These are phyloP conservation scores for Coffea eugenioides DNA, from an alignment of 257 asterid species.

Conservation along the genomic window DNA sequence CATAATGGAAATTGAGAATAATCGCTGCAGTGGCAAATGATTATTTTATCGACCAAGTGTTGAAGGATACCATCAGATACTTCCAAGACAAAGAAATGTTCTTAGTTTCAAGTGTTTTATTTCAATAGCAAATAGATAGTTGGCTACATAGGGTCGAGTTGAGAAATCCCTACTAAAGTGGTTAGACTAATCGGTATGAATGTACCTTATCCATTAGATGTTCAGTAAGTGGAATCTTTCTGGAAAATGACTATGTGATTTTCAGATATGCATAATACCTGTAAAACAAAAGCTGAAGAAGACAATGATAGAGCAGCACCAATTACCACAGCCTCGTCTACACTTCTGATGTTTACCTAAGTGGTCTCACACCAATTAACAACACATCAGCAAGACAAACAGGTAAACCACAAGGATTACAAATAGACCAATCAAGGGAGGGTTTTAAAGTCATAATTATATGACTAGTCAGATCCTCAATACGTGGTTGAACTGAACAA, in stretches of 20 bases:
- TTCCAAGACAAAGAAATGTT: not conserved
- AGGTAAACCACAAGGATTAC: slow-evolving; percentile 6
- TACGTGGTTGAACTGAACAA: not conserved
- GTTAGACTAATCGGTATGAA: not conserved
- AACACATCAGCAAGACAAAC: slow-evolving; percentile 16
- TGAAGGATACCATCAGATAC: not conserved
- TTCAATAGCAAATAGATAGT: not conserved
- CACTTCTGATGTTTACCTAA: slow-evolving; percentile 96
- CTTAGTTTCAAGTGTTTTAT: not conserved
- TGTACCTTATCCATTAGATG: not conserved
- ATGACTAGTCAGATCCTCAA: not conserved
- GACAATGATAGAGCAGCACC: slow-evolving; percentile 98
- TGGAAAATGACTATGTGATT: not conserved
- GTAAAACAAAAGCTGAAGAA: slow-evolving; percentile 97
- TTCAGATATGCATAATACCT: slow-evolving; percentile 45
- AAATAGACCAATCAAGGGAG: slow-evolving; percentile 1
- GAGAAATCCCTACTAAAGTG: not conserved
- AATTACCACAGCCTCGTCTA: slow-evolving; percentile 97
- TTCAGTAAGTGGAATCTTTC: not conserved
- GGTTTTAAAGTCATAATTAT: not conserved
- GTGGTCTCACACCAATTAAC: slow-evolving; percentile 13
- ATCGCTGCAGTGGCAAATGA: not conserved
- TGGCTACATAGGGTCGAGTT: not conserved
- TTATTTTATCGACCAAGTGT: not conserved
- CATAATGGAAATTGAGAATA: not conserved